phyloP scores from a whole-genome alignment of 78 protist species.

The Dictyostelium discoideum region DNA sequence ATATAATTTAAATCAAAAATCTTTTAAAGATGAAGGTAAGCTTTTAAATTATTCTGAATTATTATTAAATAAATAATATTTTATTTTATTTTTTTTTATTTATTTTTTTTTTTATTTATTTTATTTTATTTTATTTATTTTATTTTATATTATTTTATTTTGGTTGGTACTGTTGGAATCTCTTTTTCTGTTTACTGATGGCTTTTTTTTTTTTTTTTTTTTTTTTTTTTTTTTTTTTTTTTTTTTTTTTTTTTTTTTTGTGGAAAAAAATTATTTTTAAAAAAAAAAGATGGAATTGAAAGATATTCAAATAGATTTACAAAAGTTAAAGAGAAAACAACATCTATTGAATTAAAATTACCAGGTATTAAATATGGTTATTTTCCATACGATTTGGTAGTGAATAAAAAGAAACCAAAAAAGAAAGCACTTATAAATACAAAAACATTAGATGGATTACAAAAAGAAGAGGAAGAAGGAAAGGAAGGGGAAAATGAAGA shows the following conservation, averaged over 20 bases:
- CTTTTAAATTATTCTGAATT: too few species aligned
- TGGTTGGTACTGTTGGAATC: too few species aligned
- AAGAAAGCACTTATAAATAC: not conserved
- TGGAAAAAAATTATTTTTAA: too few species aligned
- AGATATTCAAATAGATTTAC: constrained; percentile 14
- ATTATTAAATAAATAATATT: not conserved
- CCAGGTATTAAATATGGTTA: constrained; percentile 12
- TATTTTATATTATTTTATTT: too few species aligned
- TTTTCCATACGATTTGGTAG: constrained; percentile 12
- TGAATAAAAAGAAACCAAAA: constrained; percentile 11
- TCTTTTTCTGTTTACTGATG: too few species aligned
- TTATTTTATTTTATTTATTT: too few species aligned
- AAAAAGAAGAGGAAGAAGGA: constrained; percentile 10
- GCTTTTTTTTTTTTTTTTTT: not conserved
- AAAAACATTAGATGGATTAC: constrained; percentile 14
- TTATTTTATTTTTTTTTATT: not conserved
- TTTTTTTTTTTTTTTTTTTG: too few species aligned
- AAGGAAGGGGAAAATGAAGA: not conserved
- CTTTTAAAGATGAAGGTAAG: not conserved
- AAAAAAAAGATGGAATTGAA: not conserved
- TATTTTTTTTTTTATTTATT: too few species aligned
- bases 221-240: not conserved
- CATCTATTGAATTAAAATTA: not conserved
- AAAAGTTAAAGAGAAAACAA: not conserved
- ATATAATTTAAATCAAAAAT: constrained; percentile 17